phyloP scores from a whole-genome alignment of 1,284 basidiomycete species.

The Moesziomyces antarcticus region DNA sequence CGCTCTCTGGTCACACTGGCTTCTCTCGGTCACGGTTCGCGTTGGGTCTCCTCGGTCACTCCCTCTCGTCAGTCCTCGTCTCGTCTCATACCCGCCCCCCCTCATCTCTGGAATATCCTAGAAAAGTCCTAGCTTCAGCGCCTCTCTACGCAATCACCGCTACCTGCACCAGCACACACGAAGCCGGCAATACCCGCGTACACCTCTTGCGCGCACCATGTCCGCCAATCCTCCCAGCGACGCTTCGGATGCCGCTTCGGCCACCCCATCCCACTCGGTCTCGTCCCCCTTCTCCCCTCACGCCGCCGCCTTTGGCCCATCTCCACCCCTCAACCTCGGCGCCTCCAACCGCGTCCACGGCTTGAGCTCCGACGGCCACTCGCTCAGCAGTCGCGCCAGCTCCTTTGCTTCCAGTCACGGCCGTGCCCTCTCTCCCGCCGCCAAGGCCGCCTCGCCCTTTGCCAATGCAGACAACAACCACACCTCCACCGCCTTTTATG shows the following conservation, averaged over 20 bases:
- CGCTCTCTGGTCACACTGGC: no score
- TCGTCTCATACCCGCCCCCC: not conserved
- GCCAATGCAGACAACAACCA: slow-evolving; percentile 2
- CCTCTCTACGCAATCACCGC: no score
- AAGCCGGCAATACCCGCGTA: no score
- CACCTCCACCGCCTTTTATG: slow-evolving; percentile 4
- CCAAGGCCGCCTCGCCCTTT: slow-evolving; percentile 9
- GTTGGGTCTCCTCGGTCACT: no score
- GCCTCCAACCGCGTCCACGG: slow-evolving; percentile 11
- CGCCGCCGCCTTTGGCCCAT: slow-evolving; percentile 22
- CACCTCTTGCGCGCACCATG: slow-evolving; percentile 2
- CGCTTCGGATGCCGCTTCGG: slow-evolving; percentile 17
- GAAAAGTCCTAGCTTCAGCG: no score
- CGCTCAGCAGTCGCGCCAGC: slow-evolving; percentile 29
- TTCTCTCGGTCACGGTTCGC: no score
- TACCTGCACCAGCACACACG: not conserved
- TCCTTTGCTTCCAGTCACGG: slow-evolving; percentile 33
- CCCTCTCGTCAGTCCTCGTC: no score
- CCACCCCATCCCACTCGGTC: not conserved
- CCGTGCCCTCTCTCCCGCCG: not conserved
- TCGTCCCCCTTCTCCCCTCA: slow-evolving; percentile 35
- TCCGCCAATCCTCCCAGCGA: slow-evolving; percentile 13
- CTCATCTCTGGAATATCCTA: no score
- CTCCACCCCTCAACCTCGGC: slow-evolving; percentile 1
- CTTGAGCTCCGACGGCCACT: slow-evolving; percentile 14